Conservation (phyloP, 140 eudicot species). For the Senecio squalidus region DNA sequence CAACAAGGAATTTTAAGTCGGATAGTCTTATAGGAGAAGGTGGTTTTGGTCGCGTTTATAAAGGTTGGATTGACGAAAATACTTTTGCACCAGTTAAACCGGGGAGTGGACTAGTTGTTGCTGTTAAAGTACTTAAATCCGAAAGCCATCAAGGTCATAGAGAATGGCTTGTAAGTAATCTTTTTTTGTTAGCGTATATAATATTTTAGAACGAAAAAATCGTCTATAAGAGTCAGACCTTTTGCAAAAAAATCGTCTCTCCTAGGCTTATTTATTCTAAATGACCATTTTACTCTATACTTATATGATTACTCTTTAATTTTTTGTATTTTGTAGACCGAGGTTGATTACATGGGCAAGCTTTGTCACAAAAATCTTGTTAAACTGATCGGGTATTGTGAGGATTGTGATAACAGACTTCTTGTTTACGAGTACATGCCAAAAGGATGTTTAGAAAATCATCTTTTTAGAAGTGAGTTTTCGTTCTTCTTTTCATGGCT, state of each 20-base stretch:
- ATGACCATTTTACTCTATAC: too few species aligned
- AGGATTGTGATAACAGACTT: conserved; percentile 56
- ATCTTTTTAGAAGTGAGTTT: conserved; percentile 66
- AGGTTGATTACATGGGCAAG: conserved; percentile 70
- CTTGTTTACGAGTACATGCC: conserved; percentile 80
- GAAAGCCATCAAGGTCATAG: conserved; percentile 78
- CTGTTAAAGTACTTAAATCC: conserved; percentile 63
- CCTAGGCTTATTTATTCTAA: too few species aligned
- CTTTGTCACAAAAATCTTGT: conserved; percentile 68
- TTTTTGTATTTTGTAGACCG: conserved; percentile 47
- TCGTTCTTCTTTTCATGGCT: not conserved
- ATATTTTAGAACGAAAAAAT: not conserved
- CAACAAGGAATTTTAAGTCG: conserved; percentile 57
- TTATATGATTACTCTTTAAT: not conserved
- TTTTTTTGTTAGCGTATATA: not conserved
- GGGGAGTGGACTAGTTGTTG: conserved; percentile 65
- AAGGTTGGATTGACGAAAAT: conserved; percentile 74
- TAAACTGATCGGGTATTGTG: conserved; percentile 70
- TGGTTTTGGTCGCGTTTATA: conserved; percentile 72
- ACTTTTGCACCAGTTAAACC: conserved; percentile 59
- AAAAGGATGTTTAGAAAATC: conserved; percentile 70
- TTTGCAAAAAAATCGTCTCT: too few species aligned
- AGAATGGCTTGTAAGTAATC: conserved; percentile 79
- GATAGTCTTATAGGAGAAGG: conserved; percentile 84
- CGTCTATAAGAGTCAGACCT: too few species aligned